phyloP scores from a whole-genome alignment of 2,329 filamentous ascomycete species.

The Arthroderma sp. region DNA sequence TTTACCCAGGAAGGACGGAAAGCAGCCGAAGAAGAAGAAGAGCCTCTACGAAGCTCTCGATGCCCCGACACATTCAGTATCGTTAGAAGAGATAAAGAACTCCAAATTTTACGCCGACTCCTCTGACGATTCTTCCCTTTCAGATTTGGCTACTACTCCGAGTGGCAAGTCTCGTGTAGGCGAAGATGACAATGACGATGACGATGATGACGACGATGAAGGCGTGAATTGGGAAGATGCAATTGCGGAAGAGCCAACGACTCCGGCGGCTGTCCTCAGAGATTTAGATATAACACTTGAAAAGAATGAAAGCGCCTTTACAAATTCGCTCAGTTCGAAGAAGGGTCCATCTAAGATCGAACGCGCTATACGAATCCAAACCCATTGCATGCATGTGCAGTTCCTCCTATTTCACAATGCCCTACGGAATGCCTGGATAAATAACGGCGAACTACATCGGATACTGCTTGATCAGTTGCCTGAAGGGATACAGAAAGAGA shows the following conservation, averaged over 20 bases:
- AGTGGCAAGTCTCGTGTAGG: conserved; percentile 7
- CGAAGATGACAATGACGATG: conserved; percentile 48
- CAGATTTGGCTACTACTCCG: not conserved
- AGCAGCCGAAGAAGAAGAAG: not conserved
- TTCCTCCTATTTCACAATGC: conserved; percentile 82
- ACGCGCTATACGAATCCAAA: conserved; percentile 59
- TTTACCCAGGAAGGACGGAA: too few relatives aligned
- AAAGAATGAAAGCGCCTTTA: conserved; percentile 41
- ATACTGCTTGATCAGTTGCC: conserved; percentile 63
- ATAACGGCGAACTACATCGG: conserved; percentile 61
- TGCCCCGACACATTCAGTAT: conserved; percentile 3
- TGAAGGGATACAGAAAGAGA: conserved; percentile 53
- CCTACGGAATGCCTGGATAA: conserved; percentile 69
- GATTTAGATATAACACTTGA: conserved; percentile 62
- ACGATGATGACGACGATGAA: conserved; percentile 50
- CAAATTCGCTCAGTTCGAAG: conserved; percentile 48
- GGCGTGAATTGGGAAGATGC: conserved; percentile 46
- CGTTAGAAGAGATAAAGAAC: conserved; percentile 5
- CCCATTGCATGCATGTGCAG: conserved; percentile 83
- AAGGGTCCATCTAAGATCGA: conserved; percentile 81
- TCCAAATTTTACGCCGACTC: conserved; percentile 18
- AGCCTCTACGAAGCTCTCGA: conserved; percentile 10
- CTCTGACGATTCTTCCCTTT: conserved; percentile 23
- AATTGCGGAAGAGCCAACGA: conserved; percentile 27
- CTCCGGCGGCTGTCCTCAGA: conserved; percentile 41